Percentiles rank a stretch among this genome's conserved stretches.
Conservation (phyloP, 1,139 yeast genomes). For the Zhuliangozyma blackwelliae region DNA sequence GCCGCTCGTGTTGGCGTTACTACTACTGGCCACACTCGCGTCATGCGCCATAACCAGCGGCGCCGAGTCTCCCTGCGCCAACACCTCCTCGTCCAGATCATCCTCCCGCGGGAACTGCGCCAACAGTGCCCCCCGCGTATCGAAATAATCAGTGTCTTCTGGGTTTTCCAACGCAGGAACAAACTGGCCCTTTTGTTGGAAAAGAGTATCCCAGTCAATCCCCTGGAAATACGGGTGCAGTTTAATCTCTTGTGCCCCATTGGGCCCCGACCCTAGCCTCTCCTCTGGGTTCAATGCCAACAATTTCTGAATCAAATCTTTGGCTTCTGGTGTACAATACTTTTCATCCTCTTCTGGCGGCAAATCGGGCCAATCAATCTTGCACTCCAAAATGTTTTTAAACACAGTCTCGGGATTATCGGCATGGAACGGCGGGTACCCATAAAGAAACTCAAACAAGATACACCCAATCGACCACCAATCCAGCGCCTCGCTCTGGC, state of each 20-base stretch:
- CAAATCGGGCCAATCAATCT: slow-evolving; percentile 80
- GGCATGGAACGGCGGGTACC: slow-evolving; percentile 94
- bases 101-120: slow-evolving; percentile 58
- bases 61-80: slow-evolving; percentile 6
- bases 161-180: slow-evolving; percentile 79
- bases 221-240: slow-evolving; percentile 70
- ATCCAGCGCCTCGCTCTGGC: slow-evolving; percentile 85
- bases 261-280: slow-evolving; percentile 73
- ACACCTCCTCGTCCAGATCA: slow-evolving; percentile 21
- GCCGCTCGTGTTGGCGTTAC: slow-evolving; percentile 4
- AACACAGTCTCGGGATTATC: slow-evolving; percentile 77
- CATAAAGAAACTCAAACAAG: slow-evolving; percentile 84
- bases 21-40: slow-evolving; percentile 6
- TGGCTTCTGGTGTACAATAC: slow-evolving; percentile 63
- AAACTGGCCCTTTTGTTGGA: slow-evolving; percentile 75
- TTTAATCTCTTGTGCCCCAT: slow-evolving; percentile 77
- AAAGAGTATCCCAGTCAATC: slow-evolving; percentile 72
- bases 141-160: slow-evolving; percentile 89
- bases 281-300: slow-evolving; percentile 58
- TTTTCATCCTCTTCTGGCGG: slow-evolving; percentile 53
- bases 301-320: slow-evolving; percentile 63
- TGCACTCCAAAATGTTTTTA: slow-evolving; percentile 67
- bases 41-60: slow-evolving; percentile 13
- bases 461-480: slow-evolving; percentile 99
- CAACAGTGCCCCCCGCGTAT: slow-evolving; percentile 78